Evolutionary conservation across 331 rosid genomes (phyloP).

Genomic region (Pyrus hybrid): DNA sequence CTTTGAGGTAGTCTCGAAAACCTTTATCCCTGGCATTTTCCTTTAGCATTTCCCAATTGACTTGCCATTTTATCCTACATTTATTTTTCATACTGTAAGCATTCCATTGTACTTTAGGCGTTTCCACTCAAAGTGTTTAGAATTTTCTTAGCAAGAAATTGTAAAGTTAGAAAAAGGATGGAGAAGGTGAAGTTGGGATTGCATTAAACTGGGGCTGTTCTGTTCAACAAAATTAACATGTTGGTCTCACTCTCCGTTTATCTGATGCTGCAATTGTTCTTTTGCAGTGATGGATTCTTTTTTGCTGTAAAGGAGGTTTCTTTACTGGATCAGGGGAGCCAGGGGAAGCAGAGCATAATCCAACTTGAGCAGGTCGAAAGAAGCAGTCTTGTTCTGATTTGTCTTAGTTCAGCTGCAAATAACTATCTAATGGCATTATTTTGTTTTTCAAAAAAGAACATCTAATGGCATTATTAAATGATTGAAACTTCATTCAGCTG

Average conservation of each 20-base stretch:
- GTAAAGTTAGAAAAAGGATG: not conserved
- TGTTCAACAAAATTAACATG: too few species aligned
- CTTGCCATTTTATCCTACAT: not conserved
- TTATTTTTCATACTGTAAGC: not conserved
- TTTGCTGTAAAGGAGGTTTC: conserved; percentile 67
- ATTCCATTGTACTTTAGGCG: not conserved
- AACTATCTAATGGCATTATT: not conserved
- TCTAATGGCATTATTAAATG: not conserved
- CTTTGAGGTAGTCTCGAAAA: not conserved
- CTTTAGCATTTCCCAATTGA: not conserved
- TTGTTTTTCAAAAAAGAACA: too few species aligned
- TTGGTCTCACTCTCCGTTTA: not conserved
- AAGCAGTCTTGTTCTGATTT: not conserved
- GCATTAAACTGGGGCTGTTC: not conserved
- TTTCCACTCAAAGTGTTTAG: not conserved
- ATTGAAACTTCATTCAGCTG: not conserved
- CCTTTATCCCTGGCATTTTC: not conserved
- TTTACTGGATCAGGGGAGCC: conserved; percentile 52
- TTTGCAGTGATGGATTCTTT: conserved; percentile 54
- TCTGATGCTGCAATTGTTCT: conserved; percentile 1
- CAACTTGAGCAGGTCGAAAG: conserved; percentile 52
- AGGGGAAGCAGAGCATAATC: conserved; percentile 45
- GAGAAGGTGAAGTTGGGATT: not conserved
- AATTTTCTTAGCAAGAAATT: not conserved
- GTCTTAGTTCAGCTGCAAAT: not conserved